Base-by-base conservation (phyloP, 495 filamentous ascomycete genomes). In the Talaromyces ruber region DNA sequence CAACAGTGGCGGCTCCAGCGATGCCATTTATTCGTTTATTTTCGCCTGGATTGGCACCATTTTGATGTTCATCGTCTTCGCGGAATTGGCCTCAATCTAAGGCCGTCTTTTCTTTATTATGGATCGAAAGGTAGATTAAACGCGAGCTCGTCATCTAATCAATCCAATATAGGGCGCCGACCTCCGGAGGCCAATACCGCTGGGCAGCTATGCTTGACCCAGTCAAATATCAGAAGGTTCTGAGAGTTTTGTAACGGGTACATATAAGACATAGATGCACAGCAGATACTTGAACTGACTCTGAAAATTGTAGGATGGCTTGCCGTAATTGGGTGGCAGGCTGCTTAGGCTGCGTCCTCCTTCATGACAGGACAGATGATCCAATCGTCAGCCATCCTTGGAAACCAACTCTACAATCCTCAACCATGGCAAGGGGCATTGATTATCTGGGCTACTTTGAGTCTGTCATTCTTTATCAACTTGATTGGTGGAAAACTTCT, bases 401-500 rank as follows among this genome's bases (percentile, higher is more conserved):
- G 80, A 61, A 61, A 83, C 32, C 72, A 77, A 2, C 65, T 65
- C 12, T 79, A 78, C 63, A 64, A 65, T 5, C 76, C 79, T 25
- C 68, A 84, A 62, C 70, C 70, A 56, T 89, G 81, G 80, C 86
- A 88, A 62, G 82, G 82, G 7, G 84, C 84, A 1, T 67, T 88
- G 18, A 72, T 88, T 21, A 73, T 80, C 43, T 79, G 82, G 59
- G 82, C 75, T 39, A 75, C 82, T 30, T 72, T 81, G 1, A 63
- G 74, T 8, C 72, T 86, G 34, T 75, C 75, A 5, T 76, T 82
- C 16, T 22, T 81, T 3, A 81, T 87, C 69, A 89, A 88, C 69
- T 82, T 79, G 5, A 74, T 79, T 39, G 61, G 84, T 1, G 78
- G 79, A 4, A 77, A 77, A 30, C 69, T 74, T 9, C 74, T 88